Conservation (phyloP, 352 stramenopile genomes). For the Phytophthora crassamura region DNA sequence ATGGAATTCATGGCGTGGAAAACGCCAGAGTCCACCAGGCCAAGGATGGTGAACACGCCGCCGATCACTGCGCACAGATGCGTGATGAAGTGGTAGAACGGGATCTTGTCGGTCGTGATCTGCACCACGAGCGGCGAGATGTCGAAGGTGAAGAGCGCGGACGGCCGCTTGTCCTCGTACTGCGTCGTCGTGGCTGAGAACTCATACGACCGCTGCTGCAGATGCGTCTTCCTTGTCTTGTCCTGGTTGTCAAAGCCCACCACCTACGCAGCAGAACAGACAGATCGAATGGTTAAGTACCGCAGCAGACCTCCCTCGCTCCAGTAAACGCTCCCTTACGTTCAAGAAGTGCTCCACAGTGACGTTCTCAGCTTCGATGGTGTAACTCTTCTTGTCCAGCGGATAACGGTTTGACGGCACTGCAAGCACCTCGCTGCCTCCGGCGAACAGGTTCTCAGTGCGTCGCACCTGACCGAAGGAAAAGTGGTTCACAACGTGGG, state of each 20-base stretch:
- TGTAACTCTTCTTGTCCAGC: slow-evolving; percentile 64
- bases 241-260: slow-evolving; percentile 78
- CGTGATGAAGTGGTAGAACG: slow-evolving; percentile 89
- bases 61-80: slow-evolving; percentile 85
- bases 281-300: slow-evolving; percentile 10
- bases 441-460: slow-evolving; percentile 63
- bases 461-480: slow-evolving; percentile 85
- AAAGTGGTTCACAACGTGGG: slow-evolving; percentile 82
- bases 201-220: slow-evolving; percentile 75
- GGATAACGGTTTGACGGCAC: slow-evolving; percentile 67
- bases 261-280: slow-evolving; percentile 44
- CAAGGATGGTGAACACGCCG: slow-evolving; percentile 85
- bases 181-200: slow-evolving; percentile 82
- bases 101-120: slow-evolving; percentile 67
- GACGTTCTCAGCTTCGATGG: slow-evolving; percentile 69
- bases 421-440: slow-evolving; percentile 45
- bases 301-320: neutral
- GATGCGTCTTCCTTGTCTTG: slow-evolving; percentile 55
- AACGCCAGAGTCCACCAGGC: slow-evolving; percentile 81
- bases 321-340: slow-evolving; percentile 62
- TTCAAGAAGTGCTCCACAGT: slow-evolving; percentile 87
- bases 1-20: slow-evolving; percentile 87
- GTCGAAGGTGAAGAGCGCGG: slow-evolving; percentile 82
- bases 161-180: slow-evolving; percentile 70
- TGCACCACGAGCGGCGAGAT: slow-evolving; percentile 83